phyloP scores from a whole-genome alignment of 192 early-diverging fungal species.

The Rhizoclosmatium globosum region DNA sequence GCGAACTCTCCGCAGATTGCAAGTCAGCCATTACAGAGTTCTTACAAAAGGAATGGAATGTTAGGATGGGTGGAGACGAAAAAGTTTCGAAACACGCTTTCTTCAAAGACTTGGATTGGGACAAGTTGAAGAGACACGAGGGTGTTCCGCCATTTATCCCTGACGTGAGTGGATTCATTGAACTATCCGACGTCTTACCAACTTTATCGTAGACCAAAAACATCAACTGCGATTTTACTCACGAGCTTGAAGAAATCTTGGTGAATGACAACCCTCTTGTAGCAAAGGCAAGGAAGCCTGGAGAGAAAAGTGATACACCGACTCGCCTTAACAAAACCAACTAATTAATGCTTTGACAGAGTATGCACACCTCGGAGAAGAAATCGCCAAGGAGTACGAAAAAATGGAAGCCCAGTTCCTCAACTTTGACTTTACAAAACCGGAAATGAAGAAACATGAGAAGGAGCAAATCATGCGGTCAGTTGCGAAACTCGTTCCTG shows the following conservation, averaged over 20 bases:
- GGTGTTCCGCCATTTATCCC: conserved; percentile 85
- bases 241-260: conserved; percentile 91
- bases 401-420: conserved; percentile 37
- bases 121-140: conserved; percentile 72
- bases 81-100: conserved; percentile 79
- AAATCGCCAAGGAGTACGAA: conserved; percentile 28
- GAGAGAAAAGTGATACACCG: conserved; percentile 17
- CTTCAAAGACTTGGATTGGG: conserved; percentile 83
- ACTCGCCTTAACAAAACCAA: not conserved
- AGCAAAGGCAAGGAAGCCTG: conserved; percentile 69
- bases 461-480: conserved; percentile 1
- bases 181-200: not conserved
- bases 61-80: conserved; percentile 14
- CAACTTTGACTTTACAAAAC: conserved; percentile 33
- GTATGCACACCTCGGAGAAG: conserved; percentile 23
- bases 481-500: not conserved
- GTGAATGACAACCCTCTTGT: conserved; percentile 96
- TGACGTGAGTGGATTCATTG: conserved; percentile 63
- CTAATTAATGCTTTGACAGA: conserved; percentile 1
- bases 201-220: conserved; percentile 69
- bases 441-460: not conserved
- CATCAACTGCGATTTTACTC: conserved; percentile 87
- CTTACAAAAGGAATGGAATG: conserved; percentile 59
- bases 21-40: conserved; percentile 55
- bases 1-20: conserved; percentile 25